Conservation (phyloP, 1,139 yeast genomes). For the Geotrichum bryndzae region DNA sequence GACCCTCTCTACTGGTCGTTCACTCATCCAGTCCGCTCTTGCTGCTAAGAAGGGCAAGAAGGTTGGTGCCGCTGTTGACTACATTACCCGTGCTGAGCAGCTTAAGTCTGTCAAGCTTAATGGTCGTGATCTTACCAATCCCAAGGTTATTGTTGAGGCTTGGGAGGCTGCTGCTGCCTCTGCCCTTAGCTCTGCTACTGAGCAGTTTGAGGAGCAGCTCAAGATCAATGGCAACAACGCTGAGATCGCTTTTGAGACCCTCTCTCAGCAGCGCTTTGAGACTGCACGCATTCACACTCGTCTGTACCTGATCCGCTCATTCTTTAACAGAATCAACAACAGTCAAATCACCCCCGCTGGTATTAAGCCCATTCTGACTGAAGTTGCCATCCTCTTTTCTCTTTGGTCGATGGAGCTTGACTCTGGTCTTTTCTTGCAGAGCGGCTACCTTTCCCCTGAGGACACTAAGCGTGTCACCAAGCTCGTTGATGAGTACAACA, state of each 20-base stretch:
- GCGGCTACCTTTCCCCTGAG: constrained; percentile 42
- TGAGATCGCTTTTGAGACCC: constrained; percentile 34
- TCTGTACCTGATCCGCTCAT: constrained; percentile 31
- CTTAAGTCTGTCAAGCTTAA: constrained; percentile 25
- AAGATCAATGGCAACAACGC: constrained; percentile 23
- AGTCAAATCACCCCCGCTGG: constrained; percentile 20
- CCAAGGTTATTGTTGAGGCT: constrained; percentile 30
- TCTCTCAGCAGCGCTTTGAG: constrained; percentile 35
- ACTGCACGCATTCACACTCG: constrained; percentile 36
- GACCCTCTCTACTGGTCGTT: constrained; percentile 65
- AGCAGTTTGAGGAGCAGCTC: constrained; percentile 18
- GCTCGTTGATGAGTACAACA: constrained; percentile 36
- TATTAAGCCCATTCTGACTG: constrained; percentile 39
- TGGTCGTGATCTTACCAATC: constrained; percentile 21
- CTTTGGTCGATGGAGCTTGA: constrained; percentile 68
- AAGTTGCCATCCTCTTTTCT: constrained; percentile 57
- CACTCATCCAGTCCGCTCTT: constrained; percentile 30
- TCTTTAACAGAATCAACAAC: constrained; percentile 27
- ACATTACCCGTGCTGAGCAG: constrained; percentile 21
- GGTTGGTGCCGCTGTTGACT: constrained; percentile 25
- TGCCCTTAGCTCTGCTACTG: constrained; percentile 31
- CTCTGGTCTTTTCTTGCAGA: constrained; percentile 70
- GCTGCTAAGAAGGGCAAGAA: constrained; percentile 25
- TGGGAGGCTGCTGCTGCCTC: constrained; percentile 38
- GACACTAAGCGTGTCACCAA: constrained; percentile 34